Base-by-base conservation (phyloP, 495 filamentous ascomycete species). In the Cladorrhinum samala region DNA sequence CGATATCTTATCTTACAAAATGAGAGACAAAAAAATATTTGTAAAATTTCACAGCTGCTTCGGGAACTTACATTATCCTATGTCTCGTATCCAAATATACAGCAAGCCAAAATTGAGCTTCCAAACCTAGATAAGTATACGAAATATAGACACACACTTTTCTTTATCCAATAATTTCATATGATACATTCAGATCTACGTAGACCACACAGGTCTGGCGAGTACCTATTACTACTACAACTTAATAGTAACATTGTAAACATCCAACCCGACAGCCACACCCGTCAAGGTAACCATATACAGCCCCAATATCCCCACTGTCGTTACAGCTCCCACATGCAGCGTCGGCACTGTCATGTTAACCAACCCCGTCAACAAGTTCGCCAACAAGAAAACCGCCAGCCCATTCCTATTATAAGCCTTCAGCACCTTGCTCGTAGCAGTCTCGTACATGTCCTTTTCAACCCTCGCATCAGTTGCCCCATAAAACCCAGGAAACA, bases 371-470 rank as follows among this genome's bases (percentile, higher is more conserved):
- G 93, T 97, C 47, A 95, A 66, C 17, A 97, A 67, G 62, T 97
- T 99, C 3, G 94, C 90, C 19, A 90, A 60, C 50, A 99, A 68
- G 67, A 99, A 99, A 1, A 97, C 69, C 0, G 83, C 83, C 18
- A 99, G 70, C 0, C 93, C 94, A 48, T 95, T 94, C 38, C 84
- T 77, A 62, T 99, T 99, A 65, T 87, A 94, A 1, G 90, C 87
- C 36, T 81, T 70, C 42, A 99, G 65, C 24, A 97, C 77, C 39
- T 68, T 76, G 60, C 91, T 95, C 18, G 88, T 95, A 9, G 87
- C 84, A 20, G 70, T 65, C 44, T 74, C 72, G 57, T 84, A 83
- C 7, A 72, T 78, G 53, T 82, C 81, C 41, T 73, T 76, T 55
- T 87, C 85, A 2, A 68, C 65, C 52, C 68, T 72, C 14, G 64